phyloP scores from a whole-genome alignment of 225 moss, liverwort and hornwort genomes.

The Ulota crispa region DNA sequence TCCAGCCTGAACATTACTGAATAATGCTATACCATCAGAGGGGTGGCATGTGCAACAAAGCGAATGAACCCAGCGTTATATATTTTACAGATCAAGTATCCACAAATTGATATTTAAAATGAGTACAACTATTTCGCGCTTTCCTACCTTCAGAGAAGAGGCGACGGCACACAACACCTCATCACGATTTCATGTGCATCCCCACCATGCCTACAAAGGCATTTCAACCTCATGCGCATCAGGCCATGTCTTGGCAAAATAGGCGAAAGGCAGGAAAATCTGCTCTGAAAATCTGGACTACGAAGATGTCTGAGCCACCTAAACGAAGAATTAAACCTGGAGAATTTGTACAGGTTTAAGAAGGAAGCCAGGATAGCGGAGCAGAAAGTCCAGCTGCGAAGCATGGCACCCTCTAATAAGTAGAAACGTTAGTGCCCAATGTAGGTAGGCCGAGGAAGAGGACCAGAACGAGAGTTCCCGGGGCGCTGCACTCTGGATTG shows the following conservation, averaged over 20 bases:
- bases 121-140: conserved; percentile 26
- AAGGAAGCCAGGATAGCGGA: not conserved
- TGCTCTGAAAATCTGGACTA: conserved; percentile 24
- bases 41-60: not conserved
- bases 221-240: conserved; percentile 8
- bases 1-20: too few relatives aligned
- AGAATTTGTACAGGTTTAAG: conserved; percentile 25
- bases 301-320: not conserved
- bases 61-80: conserved; percentile 19
- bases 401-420: not conserved
- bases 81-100: conserved; percentile 50
- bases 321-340: conserved; percentile 33
- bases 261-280: conserved; percentile 20
- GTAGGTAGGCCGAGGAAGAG: conserved; percentile 34
- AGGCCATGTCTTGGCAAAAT: conserved; percentile 17
- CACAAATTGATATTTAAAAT: conserved; percentile 39
- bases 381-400: not conserved
- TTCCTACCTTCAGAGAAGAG: conserved; percentile 32
- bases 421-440: conserved; percentile 21
- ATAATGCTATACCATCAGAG: not conserved
- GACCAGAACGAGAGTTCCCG: conserved; percentile 38
- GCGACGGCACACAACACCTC: conserved; percentile 22
- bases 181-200: conserved; percentile 20
- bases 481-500: conserved; percentile 28
- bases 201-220: not conserved